Evolutionary conservation across 1,139 yeast genomes (phyloP), one percentile per base, ranked within the genome.

Genomic region (Saccharomyces pastorianus): DNA sequence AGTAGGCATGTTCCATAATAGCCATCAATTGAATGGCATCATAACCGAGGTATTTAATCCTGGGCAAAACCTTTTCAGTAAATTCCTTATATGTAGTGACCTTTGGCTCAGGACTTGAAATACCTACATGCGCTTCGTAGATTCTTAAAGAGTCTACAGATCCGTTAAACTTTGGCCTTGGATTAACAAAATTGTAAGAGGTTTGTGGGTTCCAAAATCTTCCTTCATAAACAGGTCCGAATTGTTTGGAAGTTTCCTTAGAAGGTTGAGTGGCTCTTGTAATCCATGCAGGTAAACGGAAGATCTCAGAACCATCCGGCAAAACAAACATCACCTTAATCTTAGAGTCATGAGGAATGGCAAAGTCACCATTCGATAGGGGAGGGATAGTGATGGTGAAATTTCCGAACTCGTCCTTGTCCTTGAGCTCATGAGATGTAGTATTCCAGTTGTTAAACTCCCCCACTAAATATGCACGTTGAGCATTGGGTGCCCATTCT

Each of bases 1-100:
- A 93, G 71, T 93, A 93, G 0, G 99, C 98, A 69, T 93, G 99
- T 71, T 93, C 99, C 99, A 93, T 93, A 51, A 93, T 80, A 0
- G 99, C 97, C 99, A 93, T 93, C 66, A 93, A 77, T 71, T 93
- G 99, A 63, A 93, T 86, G 8, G 96, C 84, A 68, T 93, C 89
- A 71, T 93, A 93, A 26, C 97, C 98, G 59, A 91, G 76, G 59
- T 84, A 80, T 63, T 82, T 82, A 62, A 93, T 88, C 48, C 86
- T 77, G 14, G 99, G 99, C 58, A 93, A 76, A 17, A 90, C 77
- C 59, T 88, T 83, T 49, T 74, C 61, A 25, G 96, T 87, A 69
- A 93, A 93, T 68, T 93, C 95, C 62, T 81, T 83, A 71, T 91
- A 93, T 13, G 91, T 74, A 1, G 96, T 96, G 51, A 93, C 75